Evolutionary conservation across 306 rosid species (phyloP).

Genomic region (Betula pendula): DNA sequence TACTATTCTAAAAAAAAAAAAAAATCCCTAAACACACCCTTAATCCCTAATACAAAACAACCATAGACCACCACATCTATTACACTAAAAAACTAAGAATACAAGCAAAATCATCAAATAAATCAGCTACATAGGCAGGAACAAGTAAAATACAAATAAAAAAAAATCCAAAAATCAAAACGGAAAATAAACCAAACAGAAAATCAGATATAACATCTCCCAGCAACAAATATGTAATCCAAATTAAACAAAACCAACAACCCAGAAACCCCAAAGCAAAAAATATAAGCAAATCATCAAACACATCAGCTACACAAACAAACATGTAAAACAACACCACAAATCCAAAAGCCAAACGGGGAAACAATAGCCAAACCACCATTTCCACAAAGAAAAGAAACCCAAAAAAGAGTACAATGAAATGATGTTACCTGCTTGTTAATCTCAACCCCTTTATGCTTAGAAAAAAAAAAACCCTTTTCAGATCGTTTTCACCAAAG

Average conservation of each 20-base stretch:
- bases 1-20: too few species aligned
- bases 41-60: neutral
- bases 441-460: conserved; percentile 88
- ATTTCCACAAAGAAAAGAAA: neutral
- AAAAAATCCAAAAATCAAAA: neutral
- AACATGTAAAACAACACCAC: neutral
- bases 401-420: neutral
- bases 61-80: neutral
- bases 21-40: too few species aligned
- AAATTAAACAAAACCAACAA: neutral
- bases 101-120: neutral
- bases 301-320: neutral
- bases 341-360: neutral
- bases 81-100: neutral
- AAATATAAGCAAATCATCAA: neutral
- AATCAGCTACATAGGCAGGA: neutral
- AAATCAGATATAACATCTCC: too few species aligned
- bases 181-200: neutral
- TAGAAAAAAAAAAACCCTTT: too few species aligned
- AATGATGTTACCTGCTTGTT: conserved; percentile 70
- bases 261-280: neutral
- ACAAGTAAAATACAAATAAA: neutral
- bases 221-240: too few species aligned
- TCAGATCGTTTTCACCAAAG: too few species aligned
- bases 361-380: neutral